These are phyloP conservation scores for Euphorbia lathyris DNA, from an alignment of 345 rosid genomes.

Conservation along the genomic window DNA sequence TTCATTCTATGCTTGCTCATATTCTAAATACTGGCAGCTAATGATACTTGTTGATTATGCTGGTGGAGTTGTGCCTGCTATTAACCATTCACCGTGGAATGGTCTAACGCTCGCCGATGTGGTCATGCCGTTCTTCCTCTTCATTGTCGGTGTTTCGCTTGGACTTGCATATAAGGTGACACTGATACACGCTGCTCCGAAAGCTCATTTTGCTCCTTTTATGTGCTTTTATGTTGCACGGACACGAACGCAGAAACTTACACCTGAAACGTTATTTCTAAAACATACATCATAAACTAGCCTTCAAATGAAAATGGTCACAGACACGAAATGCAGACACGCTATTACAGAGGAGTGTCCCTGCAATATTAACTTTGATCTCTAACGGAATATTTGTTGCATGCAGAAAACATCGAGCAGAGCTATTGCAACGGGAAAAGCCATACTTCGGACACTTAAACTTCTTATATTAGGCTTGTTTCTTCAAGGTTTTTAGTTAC, in stretches of 20 bases:
- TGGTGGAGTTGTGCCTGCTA: constrained; percentile 73
- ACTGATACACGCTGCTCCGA: background rate
- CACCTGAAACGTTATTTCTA: no score
- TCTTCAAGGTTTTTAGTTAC: constrained; percentile 62
- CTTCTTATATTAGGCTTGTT: constrained; percentile 62
- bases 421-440: constrained; percentile 62
- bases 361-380: background rate
- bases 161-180: constrained; percentile 75
- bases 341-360: no score
- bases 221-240: no score
- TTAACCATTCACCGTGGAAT: constrained; percentile 93
- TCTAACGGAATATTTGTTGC: background rate
- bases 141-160: constrained; percentile 81
- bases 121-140: constrained; percentile 92
- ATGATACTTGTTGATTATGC: constrained; percentile 86
- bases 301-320: no score
- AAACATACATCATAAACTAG: no score
- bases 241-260: no score
- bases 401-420: constrained; percentile 52
- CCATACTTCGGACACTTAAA: constrained; percentile 51
- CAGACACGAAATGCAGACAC: no score
- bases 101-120: constrained; percentile 85
- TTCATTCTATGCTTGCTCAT: background rate
- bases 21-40: constrained; percentile 49
- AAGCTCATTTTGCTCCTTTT: no score